phyloP scores from a whole-genome alignment of 768 basidiomycete genomes.

The Mycena leptocephala region DNA sequence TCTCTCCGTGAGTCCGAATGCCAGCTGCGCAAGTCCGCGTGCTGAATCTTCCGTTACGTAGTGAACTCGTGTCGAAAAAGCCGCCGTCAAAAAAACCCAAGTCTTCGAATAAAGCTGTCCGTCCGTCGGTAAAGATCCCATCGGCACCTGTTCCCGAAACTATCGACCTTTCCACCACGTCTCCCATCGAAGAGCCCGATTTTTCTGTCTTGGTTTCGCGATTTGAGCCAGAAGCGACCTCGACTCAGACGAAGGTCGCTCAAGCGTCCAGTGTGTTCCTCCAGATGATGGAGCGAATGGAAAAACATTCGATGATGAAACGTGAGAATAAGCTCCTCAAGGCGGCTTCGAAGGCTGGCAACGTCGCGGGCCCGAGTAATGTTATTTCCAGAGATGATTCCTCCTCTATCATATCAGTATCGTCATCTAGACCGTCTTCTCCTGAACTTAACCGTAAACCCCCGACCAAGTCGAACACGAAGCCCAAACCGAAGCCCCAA shows the following conservation, averaged over 20 bases:
- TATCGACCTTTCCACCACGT: slow-evolving; percentile 25
- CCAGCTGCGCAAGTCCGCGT: background rate
- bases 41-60: background rate
- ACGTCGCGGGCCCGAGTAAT: slow-evolving; percentile 4
- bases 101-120: background rate
- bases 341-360: slow-evolving; percentile 31
- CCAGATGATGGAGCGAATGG: slow-evolving; percentile 54
- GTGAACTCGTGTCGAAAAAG: slow-evolving; percentile 5
- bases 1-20: slow-evolving; percentile 1
- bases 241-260: slow-evolving; percentile 33
- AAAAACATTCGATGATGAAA: slow-evolving; percentile 48
- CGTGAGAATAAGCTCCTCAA: slow-evolving; percentile 50
- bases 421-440: slow-evolving; percentile 42
- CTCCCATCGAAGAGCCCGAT: slow-evolving; percentile 35
- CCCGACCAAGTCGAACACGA: slow-evolving; percentile 29
- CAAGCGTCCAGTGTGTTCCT: slow-evolving; percentile 48
- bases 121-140: slow-evolving; percentile 20
- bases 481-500: slow-evolving; percentile 42
- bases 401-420: slow-evolving; percentile 40
- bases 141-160: slow-evolving; percentile 5
- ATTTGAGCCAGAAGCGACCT: slow-evolving; percentile 31
- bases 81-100: slow-evolving; percentile 24
- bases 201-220: slow-evolving; percentile 35
- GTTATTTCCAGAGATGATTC: slow-evolving; percentile 42
- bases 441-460: slow-evolving; percentile 36